Base-by-base conservation (phyloP, 352 stramenopile genomes). In the Phytopythium helicoides region DNA sequence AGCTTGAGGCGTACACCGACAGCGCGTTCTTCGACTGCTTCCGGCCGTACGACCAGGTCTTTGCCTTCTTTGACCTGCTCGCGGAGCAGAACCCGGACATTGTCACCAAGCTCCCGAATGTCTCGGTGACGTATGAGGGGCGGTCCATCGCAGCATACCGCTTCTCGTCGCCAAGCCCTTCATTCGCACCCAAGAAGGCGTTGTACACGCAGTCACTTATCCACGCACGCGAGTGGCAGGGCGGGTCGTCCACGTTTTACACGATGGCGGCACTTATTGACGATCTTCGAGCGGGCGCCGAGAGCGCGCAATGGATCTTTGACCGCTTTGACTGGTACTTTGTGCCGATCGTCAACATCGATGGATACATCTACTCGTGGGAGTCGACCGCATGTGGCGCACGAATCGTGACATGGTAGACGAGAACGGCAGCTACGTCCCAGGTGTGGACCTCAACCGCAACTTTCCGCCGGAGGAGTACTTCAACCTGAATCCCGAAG, bases 331-430 rank as follows among this genome's bases (percentile, higher is more conserved):
- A 92, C 62, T 85, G 78, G 75, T 88, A 88, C 56, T 88, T 92
- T 45, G 77, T 89, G 22, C 82, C 82, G 2, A 69, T 92, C 48
- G 76, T 89, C 35, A 92, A 92, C 51, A 65, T 89, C 38, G 82
- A 92, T 36, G 82, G 82, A 16, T 93, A 89, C 62, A 65, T 78
- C n/a, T 86, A 87, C 58, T 73, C 82, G 45, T 88, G 73, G 73
- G 68, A 80, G 45, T 57, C 0, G 67, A 89, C 37, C 71, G 81
- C 9, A 79, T 84, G 59, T 89, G 80, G 79, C 78, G 81, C 19
- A 81, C 71, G 28, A 92, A 69, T 47, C 74, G 80, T 12, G 57
- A 74, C 26, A 41, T 79, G 18, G 52, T 72, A 3, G 47, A 73
- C 23, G 26, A 38, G 15, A 70, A 77, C 16, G 67, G 65, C 1